Base-by-base conservation (phyloP, 2,329 filamentous ascomycete genomes). In the Lecanoromycetidae sp. region DNA sequence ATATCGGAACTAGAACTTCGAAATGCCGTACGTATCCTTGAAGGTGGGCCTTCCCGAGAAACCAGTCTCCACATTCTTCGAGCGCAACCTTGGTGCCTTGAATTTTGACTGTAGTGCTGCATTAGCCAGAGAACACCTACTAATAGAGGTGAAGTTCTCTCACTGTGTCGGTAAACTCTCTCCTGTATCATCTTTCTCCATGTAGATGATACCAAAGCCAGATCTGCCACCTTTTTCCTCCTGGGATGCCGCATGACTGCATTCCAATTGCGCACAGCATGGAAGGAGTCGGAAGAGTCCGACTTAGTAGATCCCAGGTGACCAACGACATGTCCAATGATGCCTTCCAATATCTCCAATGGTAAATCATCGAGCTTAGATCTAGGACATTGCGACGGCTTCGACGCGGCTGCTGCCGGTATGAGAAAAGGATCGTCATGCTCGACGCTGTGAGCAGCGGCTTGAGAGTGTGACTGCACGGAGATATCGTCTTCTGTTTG, bases 1-100 rank as follows among this genome's bases (percentile, higher is more conserved):
- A 87, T 33, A 86, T 81, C 3, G 83, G 82, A 52, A 87, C 83
- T 81, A 82, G 87, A 34, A 86, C 71, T 62, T 87, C 82, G 50
- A 86, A 74, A 57, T 87, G 82, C 54, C 78, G 79, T 50, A 87
- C 77, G 55, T 84, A 77, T 7, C 64, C 56, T 17, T 75, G 71
- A 5, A 87, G 71, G 56, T 83, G 75, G 23, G 71, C 66, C 50
- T 79, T 71, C 8, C 63, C 54, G 13, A 65, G 61, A 54, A 87
- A 82, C 68, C 81, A 85, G 27, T 65, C 53, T 52, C 74, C 68
- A 5, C 80, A 76, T 39, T 77, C 70, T 34, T 74, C 65, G 33
- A 84, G 64, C 13, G 74, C 80, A n/a, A 75, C 70, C 30, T 75
- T 66, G 0, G 80, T 84, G 0, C 80, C 82, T 64, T 84, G 83